Base-by-base conservation (phyloP, 129 eudicot genomes). In the Helichrysum umbraculigerum region DNA sequence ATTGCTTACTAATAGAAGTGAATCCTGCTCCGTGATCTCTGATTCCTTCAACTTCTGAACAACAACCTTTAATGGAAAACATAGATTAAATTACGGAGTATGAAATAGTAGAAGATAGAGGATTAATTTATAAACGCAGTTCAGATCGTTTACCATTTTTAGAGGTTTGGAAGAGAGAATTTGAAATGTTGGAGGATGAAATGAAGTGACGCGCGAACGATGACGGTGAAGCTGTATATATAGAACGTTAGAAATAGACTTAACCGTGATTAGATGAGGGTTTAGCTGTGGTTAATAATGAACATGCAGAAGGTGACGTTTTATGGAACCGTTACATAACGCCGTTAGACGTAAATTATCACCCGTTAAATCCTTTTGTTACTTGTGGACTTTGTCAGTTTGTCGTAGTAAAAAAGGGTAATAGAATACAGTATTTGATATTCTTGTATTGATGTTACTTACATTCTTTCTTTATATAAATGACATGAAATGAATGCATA, bases 11-110 rank as follows among this genome's bases (percentile, higher is more conserved):
- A 93, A 87, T 44, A 93, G 90, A 56, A 93, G 98, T 33, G 98
- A 93, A 70, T 91, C 98, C 87, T 90, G 97, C 85, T 93, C 97
- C 0, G 98, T 93, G 81, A 93, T 88, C 85, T 90, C 98, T 32
- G 92, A 75, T 88, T 93, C 97, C 90, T 91, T 91, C 77, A 93
- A 47, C 64, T 93, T 90, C 92, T 93, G 98, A 4, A 87, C 97
- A 66, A 88, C 91, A 63, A 88, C 93, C 98, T 93, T 90, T 7
- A n/a, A 79, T 14, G 4, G 68, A 8, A 72, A 39, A 66, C 70
- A 70, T 70, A 74, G 19, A 76, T 63, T 11, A 44, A 73, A 28
- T 74, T 25, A 51, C n/a, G 54, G 54, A 47, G n/a, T 14, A 47
- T 73, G 39, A 71, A 70, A 17, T 6, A 50, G 67, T 34, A 56